These are phyloP conservation scores for Russula foetens DNA, from an alignment of 768 basidiomycete genomes.

Conservation along the genomic window DNA sequence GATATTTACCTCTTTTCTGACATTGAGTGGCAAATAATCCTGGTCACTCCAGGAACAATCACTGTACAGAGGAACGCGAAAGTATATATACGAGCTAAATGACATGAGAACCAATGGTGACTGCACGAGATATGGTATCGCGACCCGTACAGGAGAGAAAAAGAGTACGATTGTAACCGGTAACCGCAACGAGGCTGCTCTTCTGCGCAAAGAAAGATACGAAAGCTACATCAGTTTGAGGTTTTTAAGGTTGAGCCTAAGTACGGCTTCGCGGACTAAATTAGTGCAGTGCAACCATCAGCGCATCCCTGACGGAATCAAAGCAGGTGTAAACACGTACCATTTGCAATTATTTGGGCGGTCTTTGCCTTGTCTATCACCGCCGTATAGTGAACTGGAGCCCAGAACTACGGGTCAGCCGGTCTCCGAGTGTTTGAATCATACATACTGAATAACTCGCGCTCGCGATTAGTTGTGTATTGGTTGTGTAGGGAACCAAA, in stretches of 20 bases:
- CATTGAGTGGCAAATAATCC: constrained; percentile 23
- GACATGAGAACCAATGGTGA: background rate
- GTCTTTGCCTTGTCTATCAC: constrained; percentile 77
- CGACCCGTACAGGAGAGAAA: background rate
- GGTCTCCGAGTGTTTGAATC: background rate
- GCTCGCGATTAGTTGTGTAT: constrained; percentile 58
- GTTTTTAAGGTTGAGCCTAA: constrained; percentile 55
- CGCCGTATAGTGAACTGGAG: constrained; percentile 65
- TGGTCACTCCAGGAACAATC: no score
- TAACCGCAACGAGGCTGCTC: background rate
- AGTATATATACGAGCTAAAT: constrained; percentile 7
- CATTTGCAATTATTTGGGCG: constrained; percentile 62
- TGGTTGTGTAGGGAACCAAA: constrained; percentile 64
- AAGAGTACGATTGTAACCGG: background rate
- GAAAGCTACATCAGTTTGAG: constrained; percentile 39
- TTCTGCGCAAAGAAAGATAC: background rate
- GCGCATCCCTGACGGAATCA: background rate
- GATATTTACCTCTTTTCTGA: constrained; percentile 29
- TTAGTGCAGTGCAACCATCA: background rate
- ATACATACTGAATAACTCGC: constrained; percentile 62
- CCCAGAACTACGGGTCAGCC: background rate
- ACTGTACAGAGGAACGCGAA: background rate
- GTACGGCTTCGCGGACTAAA: constrained; percentile 51
- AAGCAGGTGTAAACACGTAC: constrained; percentile 32
- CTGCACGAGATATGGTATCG: constrained; percentile 2